Conservation (phyloP, 2,329 filamentous ascomycete genomes). For the Parafenestella ontariensis region DNA sequence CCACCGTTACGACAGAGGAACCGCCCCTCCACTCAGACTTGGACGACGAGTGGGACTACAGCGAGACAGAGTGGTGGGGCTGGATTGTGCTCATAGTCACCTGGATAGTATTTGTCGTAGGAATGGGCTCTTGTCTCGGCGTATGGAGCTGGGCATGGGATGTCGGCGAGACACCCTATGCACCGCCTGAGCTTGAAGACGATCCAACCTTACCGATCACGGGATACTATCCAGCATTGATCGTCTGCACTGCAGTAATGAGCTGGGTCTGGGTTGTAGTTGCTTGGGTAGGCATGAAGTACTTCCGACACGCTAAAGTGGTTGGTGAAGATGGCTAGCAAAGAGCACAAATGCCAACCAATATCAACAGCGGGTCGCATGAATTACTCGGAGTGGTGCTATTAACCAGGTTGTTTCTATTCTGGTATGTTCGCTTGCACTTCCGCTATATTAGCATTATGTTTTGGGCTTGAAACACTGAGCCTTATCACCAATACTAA, state of each 20-base stretch:
- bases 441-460: conserved; percentile 36
- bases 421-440: conserved; percentile 28
- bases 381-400: conserved; percentile 9
- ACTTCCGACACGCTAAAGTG: conserved; percentile 97
- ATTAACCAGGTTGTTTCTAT: conserved; percentile 26
- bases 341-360: conserved; percentile 10
- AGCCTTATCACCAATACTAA: conserved; percentile 32
- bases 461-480: conserved; percentile 43
- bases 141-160: conserved; percentile 99
- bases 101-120: conserved; percentile 94
- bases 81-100: conserved; percentile 91
- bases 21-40: conserved; percentile 33
- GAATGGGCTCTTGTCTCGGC: conserved; percentile 93
- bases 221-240: conserved; percentile 93
- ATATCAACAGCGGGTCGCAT: conserved; percentile 15
- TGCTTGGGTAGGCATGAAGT: conserved; percentile 99
- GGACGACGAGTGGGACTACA: conserved; percentile 80
- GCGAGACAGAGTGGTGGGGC: conserved; percentile 97
- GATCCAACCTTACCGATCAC: conserved; percentile 94
- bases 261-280: conserved; percentile 98
- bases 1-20: conserved; percentile 31
- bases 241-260: conserved; percentile 95
- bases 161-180: conserved; percentile 93
- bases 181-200: conserved; percentile 92
- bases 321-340: conserved; percentile 62